Evolutionary conservation across 331 rosid species (phyloP).

Genomic region (Acacia concinna): DNA sequence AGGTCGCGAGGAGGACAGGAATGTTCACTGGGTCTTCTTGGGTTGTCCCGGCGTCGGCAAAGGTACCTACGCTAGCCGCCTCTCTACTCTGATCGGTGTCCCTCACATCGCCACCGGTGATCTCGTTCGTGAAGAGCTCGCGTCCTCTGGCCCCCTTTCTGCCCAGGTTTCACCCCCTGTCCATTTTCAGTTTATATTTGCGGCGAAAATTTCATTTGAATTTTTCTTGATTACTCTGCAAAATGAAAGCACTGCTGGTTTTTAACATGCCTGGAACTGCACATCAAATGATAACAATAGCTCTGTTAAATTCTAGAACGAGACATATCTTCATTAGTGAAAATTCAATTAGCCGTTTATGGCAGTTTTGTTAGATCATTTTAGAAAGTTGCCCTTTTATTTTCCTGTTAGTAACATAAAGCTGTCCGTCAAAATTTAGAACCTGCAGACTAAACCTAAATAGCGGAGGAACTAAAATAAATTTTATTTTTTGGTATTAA

Average conservation of each 20-base stretch:
- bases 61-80: constrained; percentile 93
- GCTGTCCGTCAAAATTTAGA: not conserved
- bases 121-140: constrained; percentile 91
- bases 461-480: not conserved
- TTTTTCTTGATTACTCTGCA: not conserved
- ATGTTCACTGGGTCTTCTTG: constrained; percentile 86
- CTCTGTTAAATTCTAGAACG: not conserved
- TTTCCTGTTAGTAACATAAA: not conserved
- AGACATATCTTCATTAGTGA: constrained; percentile 6
- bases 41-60: constrained; percentile 96
- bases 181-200: not conserved
- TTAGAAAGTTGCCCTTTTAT: not conserved
- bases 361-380: not conserved
- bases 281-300: not conserved
- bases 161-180: constrained; percentile 46
- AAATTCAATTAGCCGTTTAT: not conserved
- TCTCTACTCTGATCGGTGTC: constrained; percentile 70
- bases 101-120: constrained; percentile 96
- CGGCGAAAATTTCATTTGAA: not conserved
- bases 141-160: constrained; percentile 73
- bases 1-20: constrained; percentile 52
- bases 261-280: not conserved
- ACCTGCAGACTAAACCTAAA: not conserved
- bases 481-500: not conserved
- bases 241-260: not conserved